phyloP scores from a whole-genome alignment of 441 rosid species.

The Populus hybrid region DNA sequence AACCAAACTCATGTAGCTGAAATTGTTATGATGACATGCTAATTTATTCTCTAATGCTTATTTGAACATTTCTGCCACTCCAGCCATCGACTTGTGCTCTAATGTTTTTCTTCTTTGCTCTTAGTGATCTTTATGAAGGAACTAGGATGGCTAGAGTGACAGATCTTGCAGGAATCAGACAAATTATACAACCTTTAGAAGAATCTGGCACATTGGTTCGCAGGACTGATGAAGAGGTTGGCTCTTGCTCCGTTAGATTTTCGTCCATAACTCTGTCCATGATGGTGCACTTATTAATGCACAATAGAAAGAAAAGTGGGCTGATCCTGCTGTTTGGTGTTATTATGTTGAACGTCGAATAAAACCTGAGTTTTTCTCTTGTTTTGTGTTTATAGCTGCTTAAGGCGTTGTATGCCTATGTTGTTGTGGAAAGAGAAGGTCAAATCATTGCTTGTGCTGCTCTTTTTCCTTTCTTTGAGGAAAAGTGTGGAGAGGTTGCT shows the following conservation, averaged over 20 bases:
- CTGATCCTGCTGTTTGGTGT: not conserved
- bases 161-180: constrained; percentile 74
- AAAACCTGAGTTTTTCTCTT: constrained; percentile 10
- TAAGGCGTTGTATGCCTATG: constrained; percentile 57
- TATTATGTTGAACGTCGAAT: constrained; percentile 6
- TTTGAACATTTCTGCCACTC: not conserved
- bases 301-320: not conserved
- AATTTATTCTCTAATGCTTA: constrained; percentile 4
- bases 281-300: not conserved
- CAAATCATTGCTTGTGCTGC: constrained; percentile 95
- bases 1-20: not conserved
- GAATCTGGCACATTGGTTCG: constrained; percentile 65
- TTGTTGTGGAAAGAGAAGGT: constrained; percentile 91
- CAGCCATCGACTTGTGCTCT: constrained; percentile 18
- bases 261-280: not conserved
- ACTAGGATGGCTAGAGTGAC: constrained; percentile 65
- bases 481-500: constrained; percentile 85
- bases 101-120: not conserved
- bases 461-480: constrained; percentile 74
- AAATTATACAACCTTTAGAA: constrained; percentile 64
- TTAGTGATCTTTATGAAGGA: constrained; percentile 87
- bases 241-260: not conserved
- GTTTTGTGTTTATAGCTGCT: constrained; percentile 43
- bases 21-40: not conserved
- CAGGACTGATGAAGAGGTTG: constrained; percentile 76